Evolutionary conservation across 1,139 yeast genomes (phyloP).

Genomic region (Hemisphaericaspora lyxosophila): DNA sequence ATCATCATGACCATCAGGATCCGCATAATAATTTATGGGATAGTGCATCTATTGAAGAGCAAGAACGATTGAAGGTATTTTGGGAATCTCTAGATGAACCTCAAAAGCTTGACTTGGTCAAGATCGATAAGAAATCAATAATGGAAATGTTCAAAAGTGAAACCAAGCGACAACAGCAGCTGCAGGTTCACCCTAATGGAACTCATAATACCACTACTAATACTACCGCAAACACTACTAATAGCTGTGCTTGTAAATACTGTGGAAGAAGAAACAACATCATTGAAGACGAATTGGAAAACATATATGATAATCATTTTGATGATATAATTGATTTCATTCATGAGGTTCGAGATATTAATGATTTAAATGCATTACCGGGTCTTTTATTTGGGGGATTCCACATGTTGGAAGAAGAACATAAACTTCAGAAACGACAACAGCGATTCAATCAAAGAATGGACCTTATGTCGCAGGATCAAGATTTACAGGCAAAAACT

Average conservation of each 20-base stretch:
- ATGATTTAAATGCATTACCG: constrained; percentile 42
- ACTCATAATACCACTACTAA: neutral
- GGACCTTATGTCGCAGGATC: constrained; percentile 12
- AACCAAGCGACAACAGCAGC: constrained; percentile 18
- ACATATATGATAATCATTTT: constrained; percentile 58
- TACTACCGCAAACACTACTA: constrained; percentile 1
- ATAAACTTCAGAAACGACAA: constrained; percentile 31
- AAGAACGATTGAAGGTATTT: constrained; percentile 56
- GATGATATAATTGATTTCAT: constrained; percentile 44
- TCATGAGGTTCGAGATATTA: constrained; percentile 40
- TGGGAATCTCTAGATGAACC: constrained; percentile 69
- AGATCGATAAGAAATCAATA: constrained; percentile 70
- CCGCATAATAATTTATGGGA: constrained; percentile 51
- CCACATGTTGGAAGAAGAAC: constrained; percentile 41
- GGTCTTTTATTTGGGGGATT: constrained; percentile 41
- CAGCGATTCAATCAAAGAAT: constrained; percentile 19
- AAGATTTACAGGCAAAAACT: neutral
- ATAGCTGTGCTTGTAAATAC: constrained; percentile 66
- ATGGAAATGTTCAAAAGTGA: constrained; percentile 56
- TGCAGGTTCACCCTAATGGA: constrained; percentile 6
- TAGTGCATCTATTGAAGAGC: constrained; percentile 57
- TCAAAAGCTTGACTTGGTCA: constrained; percentile 62
- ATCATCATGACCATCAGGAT: constrained; percentile 5
- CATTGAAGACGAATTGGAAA: constrained; percentile 73
- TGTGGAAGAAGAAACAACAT: constrained; percentile 78